These are phyloP conservation scores for Russula foetens DNA, from an alignment of 768 basidiomycete species.

Conservation along the genomic window DNA sequence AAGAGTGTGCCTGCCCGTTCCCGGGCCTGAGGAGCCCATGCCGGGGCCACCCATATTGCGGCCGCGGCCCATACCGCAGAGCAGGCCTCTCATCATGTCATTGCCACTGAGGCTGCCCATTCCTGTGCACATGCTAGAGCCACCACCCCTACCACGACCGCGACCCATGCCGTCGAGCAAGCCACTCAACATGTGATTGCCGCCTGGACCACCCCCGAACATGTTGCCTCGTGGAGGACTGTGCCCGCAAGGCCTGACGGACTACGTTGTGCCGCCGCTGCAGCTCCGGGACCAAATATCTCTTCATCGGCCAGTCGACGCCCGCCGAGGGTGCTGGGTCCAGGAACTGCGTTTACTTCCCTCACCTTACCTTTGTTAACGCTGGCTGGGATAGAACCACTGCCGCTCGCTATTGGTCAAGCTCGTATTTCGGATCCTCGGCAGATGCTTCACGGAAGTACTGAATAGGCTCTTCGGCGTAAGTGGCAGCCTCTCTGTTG, in stretches of 20 bases:
- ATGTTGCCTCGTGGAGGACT: neutral
- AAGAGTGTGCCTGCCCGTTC: neutral
- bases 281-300: constrained; percentile 7
- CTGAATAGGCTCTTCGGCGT: constrained; percentile 5
- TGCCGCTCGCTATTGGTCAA: neutral
- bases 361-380: constrained; percentile 1
- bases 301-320: neutral
- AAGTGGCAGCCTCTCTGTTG: constrained; percentile 2
- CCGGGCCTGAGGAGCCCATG: neutral
- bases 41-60: no score
- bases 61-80: neutral
- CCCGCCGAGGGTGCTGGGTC: neutral
- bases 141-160: no score
- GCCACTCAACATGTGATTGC: neutral
- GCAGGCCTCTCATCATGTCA: neutral
- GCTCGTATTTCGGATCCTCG: neutral
- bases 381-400: neutral
- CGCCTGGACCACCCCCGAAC: neutral
- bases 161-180: neutral
- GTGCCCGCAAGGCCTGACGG: neutral
- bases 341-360: neutral
- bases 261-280: neutral
- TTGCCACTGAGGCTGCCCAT: neutral
- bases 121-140: no score
- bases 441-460: constrained; percentile 8